Percentiles rank a stretch among this genome's conserved stretches.
phyloP scores from a whole-genome alignment of 2,329 filamentous ascomycete genomes.

The Pezicula neosporulosa region DNA sequence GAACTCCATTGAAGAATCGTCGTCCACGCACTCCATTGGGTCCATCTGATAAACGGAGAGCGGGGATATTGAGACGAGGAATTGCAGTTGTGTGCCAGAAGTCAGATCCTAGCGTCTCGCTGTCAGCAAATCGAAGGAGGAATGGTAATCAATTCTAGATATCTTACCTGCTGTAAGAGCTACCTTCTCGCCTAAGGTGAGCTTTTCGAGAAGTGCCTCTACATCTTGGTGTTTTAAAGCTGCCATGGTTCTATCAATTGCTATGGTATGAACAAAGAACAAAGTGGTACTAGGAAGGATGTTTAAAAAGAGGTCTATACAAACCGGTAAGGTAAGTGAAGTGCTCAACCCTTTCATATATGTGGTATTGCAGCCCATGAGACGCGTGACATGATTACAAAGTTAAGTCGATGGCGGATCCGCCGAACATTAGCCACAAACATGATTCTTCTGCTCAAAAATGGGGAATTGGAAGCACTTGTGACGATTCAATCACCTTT shows the following conservation, averaged over 20 bases:
- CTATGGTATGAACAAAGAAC: too few species aligned
- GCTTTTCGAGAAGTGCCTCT: not conserved
- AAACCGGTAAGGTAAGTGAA: too few species aligned
- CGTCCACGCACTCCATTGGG: conserved; percentile 68
- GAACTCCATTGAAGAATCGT: conserved; percentile 62
- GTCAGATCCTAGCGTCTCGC: conserved; percentile 47
- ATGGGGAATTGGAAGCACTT: too few species aligned
- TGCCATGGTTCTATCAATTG: not conserved
- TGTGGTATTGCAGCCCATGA: too few species aligned
- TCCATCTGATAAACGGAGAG: conserved; percentile 63
- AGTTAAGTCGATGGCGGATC: too few species aligned
- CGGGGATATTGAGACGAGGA: conserved; percentile 57
- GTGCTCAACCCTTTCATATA: too few species aligned
- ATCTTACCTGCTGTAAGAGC: not conserved
- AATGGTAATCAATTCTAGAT: not conserved
- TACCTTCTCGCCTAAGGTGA: not conserved
- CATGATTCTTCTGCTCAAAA: too few species aligned
- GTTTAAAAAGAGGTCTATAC: too few species aligned
- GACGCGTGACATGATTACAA: too few species aligned
- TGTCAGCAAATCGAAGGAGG: not conserved
- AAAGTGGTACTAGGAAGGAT: too few species aligned
- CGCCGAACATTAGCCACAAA: too few species aligned
- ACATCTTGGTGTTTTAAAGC: not conserved
- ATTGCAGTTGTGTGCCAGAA: conserved; percentile 67
- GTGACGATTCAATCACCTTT: too few species aligned